Conservation (phyloP, 805 yeast genomes). For the Candida sonorensis region DNA sequence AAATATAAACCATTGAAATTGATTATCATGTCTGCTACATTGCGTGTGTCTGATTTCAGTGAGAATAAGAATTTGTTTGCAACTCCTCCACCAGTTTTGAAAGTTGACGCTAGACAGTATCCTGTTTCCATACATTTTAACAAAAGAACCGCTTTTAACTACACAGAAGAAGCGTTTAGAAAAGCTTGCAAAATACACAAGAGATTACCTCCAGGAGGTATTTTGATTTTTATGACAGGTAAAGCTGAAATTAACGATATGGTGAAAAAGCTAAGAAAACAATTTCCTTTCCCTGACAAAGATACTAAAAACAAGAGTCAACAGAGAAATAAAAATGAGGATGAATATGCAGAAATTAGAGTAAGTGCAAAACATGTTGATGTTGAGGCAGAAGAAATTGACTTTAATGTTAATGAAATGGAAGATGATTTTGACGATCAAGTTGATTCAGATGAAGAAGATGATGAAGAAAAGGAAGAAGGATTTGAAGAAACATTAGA, state of each 20-base stretch:
- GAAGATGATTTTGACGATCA: constrained; percentile 36
- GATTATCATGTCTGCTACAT: constrained; percentile 94
- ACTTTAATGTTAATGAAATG: constrained; percentile 39
- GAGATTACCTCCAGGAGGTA: constrained; percentile 88
- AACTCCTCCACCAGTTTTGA: constrained; percentile 76
- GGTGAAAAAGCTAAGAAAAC: constrained; percentile 60
- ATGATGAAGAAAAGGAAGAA: constrained; percentile 45
- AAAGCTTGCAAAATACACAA: constrained; percentile 85
- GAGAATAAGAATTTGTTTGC: constrained; percentile 68
- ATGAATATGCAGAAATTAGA: constrained; percentile 36
- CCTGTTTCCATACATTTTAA: constrained; percentile 92
- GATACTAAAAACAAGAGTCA: constrained; percentile 4
- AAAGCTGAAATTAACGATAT: constrained; percentile 81
- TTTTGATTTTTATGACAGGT: constrained; percentile 86
- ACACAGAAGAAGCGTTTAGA: constrained; percentile 77
- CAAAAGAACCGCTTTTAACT: constrained; percentile 68
- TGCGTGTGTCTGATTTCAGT: constrained; percentile 88
- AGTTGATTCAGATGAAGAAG: constrained; percentile 43
- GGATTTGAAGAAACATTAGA: constrained; percentile 69
- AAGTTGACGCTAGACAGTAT: constrained; percentile 87
- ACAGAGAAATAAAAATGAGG: constrained; percentile 20
- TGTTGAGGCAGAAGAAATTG: constrained; percentile 85
- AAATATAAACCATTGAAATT: constrained; percentile 62
- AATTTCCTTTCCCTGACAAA: constrained; percentile 51
- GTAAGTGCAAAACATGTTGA: constrained; percentile 55